Base-by-base conservation (phyloP, 2,329 filamentous ascomycete species). In the Beauveria australis region DNA sequence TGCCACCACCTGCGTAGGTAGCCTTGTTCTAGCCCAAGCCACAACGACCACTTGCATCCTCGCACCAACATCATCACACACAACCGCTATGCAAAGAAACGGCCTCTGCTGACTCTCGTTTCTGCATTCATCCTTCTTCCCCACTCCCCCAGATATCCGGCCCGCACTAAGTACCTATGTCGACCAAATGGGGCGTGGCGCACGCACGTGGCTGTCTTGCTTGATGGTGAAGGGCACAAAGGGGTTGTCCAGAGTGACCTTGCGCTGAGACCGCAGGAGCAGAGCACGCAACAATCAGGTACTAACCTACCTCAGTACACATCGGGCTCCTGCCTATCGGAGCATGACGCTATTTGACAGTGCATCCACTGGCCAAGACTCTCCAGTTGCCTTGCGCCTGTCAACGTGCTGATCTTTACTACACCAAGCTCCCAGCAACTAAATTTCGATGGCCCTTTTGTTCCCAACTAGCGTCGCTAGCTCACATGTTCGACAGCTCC, bases 331-430 rank as follows among this genome's bases (percentile, higher is more conserved):
- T 5, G 26, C 48, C 40, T 59, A 59, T 59, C 56, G 48, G 37
- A 37, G 40, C 8, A 46, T 14, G 30, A 16, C 22, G 48, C 40
- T 49, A 7, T 44, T 46, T 24, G 24, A 19, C n/a, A 53, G n/a
- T 19, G 40, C 48, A 28, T 22, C 47, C 56, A 44, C 40, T 16
- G 24, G 46, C 55, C 47, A 58, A 51, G 56, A 24, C 14, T 43
- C 48, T 46, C 16, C 26, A 22, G 46, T n/a, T 9, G 24, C 28
- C 22, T 30, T 14, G 12, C 16, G 19, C 26, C 56, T 37, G 56
- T 53, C 56, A 59, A 53, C 56, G 56, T 59, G 56, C 56, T 53
- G 56, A 59, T 59, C 48, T 33, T 59, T 59, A 18, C 56, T 44
- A 24, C 56, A 19, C 40, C 56, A 41, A 59, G 56, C 48, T 40